A percentile compares a stretch with the other conserved stretches of the same genome.
These are phyloP conservation scores for Mesembryanthemum crystallinum DNA, from an alignment of 148 eudicot species.

Conservation along the genomic window DNA sequence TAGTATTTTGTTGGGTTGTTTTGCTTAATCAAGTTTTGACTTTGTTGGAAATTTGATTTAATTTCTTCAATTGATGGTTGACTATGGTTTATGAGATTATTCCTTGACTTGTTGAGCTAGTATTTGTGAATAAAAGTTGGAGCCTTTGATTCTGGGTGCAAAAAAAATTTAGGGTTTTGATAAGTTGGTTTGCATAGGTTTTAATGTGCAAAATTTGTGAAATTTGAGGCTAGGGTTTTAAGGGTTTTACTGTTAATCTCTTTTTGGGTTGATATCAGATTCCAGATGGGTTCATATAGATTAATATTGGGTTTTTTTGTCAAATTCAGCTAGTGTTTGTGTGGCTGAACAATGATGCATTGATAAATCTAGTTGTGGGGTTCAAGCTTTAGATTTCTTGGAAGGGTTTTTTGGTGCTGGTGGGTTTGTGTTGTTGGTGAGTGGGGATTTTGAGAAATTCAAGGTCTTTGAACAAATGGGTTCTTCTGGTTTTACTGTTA, in stretches of 20 bases:
- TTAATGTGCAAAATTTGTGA: slow-evolving; percentile 2
- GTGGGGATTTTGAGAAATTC: neutral
- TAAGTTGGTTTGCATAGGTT: neutral
- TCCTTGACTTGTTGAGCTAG: neutral
- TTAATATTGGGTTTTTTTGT: slow-evolving; percentile 4
- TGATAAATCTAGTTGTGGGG: neutral
- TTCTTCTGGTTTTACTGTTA: slow-evolving; percentile 65
- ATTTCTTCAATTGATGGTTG: neutral
- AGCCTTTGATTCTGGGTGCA: slow-evolving; percentile 1
- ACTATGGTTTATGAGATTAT: neutral
- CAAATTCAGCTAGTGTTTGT: slow-evolving; percentile 9
- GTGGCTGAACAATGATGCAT: slow-evolving; percentile 16
- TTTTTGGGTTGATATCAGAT: slow-evolving; percentile 13
- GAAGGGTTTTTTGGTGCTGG: neutral
- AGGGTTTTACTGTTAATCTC: slow-evolving; percentile 12
- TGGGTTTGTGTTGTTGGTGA: slow-evolving; percentile 5
- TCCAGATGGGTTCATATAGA: slow-evolving; percentile 12
- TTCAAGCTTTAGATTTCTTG: neutral
- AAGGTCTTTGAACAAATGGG: slow-evolving; percentile 45
- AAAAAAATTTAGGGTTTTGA: neutral
- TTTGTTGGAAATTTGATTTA: neutral
- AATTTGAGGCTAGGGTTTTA: slow-evolving; percentile 16
- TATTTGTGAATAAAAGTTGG: slow-evolving; percentile 3
- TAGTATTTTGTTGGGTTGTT: slow-evolving; percentile 3
- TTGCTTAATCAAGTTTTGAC: slow-evolving; percentile 6